Base-by-base conservation (phyloP, 1,139 yeast genomes). In the Taphrina pruni region DNA sequence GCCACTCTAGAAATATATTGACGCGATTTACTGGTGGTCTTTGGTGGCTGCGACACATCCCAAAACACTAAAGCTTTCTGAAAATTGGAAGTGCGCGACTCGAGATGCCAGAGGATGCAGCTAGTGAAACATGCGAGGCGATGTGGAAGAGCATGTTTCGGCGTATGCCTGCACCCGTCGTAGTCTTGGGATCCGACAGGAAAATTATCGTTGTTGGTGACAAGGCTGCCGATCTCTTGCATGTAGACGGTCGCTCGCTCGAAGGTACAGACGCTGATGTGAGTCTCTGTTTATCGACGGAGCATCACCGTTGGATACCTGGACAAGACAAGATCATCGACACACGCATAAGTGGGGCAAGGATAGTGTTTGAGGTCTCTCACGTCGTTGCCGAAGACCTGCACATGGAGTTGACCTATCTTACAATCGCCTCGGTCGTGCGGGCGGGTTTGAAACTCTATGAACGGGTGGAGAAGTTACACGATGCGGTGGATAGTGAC, bases 301-400 rank as follows among this genome's bases (percentile, higher is more conserved):
- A 32, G 21, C 60, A 17, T 45, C 46, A 52, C 35, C 41, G 38
- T 8, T 64, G 55, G 67, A 26, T 35, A 14, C 60, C 46, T 7
- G 12, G 26, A 36, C 60, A 43, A 26, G 67, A 46, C 54, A 43
- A 58, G 43, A 35, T 50, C 8, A 41, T 64, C n/a, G 61, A 64
- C 43, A 64, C 67, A 20, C 60, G 67, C 14, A 17, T 64, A n/a
- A 41, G 38, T 9, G 67, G 46, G 3, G 43, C 55, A 12, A 56
- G 58, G 38, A 20, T 64, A 4, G 48, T 43, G 5, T 64, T 55
- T 21, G 43, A 46, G 8, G 38, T 64, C 8, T 26, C 61, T 6
- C 54, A 64, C 46, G 67, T 43, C 11, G 12, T 5, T 17, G 46
- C 11, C 12, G 46, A 32, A 7, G 39, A 20, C 21, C 20, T n/a